Conservation (phyloP, 768 basidiomycete species). For the Saitozyma sp. region DNA sequence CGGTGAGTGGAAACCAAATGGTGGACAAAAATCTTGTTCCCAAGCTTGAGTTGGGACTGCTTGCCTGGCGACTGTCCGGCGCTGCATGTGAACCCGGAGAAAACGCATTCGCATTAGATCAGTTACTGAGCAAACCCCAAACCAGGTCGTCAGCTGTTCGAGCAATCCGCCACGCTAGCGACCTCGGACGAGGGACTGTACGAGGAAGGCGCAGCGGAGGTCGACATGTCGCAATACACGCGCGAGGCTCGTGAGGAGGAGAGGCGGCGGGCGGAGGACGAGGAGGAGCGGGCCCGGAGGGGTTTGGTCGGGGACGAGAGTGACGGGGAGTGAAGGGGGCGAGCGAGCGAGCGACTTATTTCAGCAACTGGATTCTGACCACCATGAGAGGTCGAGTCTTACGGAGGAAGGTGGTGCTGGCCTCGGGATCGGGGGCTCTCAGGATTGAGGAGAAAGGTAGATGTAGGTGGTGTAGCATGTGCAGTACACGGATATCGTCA, state of each 20-base stretch:
- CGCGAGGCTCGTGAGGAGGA: constrained; percentile 59
- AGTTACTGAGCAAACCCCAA: background rate
- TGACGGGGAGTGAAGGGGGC: constrained; percentile 30
- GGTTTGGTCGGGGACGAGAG: constrained; percentile 38
- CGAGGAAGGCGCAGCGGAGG: constrained; percentile 78
- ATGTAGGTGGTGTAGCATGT: too few species aligned
- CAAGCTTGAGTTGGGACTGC: too few species aligned
- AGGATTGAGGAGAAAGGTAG: too few species aligned
- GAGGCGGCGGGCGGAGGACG: constrained; percentile 62
- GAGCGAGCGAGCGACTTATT: background rate
- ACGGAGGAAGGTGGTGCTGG: too few species aligned
- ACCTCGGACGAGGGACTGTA: constrained; percentile 73
- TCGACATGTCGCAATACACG: constrained; percentile 87
- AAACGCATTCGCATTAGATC: background rate
- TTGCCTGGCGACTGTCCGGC: background rate
- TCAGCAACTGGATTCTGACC: too few species aligned
- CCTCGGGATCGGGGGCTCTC: too few species aligned
- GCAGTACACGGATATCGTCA: background rate
- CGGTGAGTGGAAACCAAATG: constrained; percentile 59
- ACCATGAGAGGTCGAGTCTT: too few species aligned
- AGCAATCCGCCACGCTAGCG: constrained; percentile 69
- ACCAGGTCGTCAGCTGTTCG: constrained; percentile 87
- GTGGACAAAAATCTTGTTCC: background rate
- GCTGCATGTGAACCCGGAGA: background rate
- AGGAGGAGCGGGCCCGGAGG: constrained; percentile 58